Base-by-base conservation (phyloP, 106 monocot species). In the Dendrobium officinale region DNA sequence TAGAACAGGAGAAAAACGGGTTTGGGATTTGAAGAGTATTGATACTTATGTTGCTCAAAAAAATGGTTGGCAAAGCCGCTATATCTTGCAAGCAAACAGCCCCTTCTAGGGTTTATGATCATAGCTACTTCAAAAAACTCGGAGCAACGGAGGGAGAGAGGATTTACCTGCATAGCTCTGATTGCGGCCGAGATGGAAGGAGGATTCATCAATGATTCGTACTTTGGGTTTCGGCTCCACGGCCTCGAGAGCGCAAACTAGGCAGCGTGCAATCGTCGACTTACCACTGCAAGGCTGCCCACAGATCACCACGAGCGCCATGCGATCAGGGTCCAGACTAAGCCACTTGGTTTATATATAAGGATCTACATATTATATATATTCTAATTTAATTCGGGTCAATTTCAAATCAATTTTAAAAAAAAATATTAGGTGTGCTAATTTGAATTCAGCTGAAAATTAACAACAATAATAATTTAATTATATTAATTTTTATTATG, bases 231-330 rank as follows among this genome's bases (percentile, higher is more conserved):
- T 90, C 8, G 86, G 66, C 10, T 82, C 85, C 9, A 80, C 77
- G 37, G 81, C 67, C 54, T 49, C 73, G 29, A 99, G 88, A 73
- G 95, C 90, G 9, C 56, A 84, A 26, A 88, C 70, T 58, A 95
- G 87, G 78, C 73, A 87, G 49, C 54, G 27, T 22, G 93, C 91
- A 11, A 93, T 90, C 81, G 80, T 91, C 54, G 99, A 99, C 77
- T 99, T 99, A 17, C 99, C 95, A 64, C 99, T 99, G 85, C 95
- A 95, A 0, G 99, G 99, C 84, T 99, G 95, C 9, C 95, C 99
- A 78, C 95, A 95, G 74, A 99, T 91, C 85, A 95, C 99, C 56
- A 95, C 99, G 37, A 97, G 91, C 18, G 97, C 94, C 97, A 97
- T 97, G 70, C 0, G 17, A 24, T 66, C 26, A 2, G 64, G 64